Base-by-base conservation (phyloP, 108 stramenopile genomes). In the Licmophora abbreviata region DNA sequence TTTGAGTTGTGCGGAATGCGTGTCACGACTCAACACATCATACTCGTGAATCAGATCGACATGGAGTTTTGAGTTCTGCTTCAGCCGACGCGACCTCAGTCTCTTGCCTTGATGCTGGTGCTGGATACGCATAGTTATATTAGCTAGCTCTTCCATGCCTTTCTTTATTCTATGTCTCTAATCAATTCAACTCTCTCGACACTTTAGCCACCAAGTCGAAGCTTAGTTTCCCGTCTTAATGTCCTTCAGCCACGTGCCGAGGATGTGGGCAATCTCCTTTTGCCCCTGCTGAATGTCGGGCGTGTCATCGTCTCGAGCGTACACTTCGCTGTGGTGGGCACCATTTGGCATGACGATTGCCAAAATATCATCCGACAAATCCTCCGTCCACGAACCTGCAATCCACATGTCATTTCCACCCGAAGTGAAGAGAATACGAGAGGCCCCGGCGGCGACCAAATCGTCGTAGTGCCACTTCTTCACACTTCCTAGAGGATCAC, bases 271-370 rank as follows among this genome's bases (percentile, higher is more conserved):
- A 44, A 79, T 76, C 29, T 46, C 25, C n/a, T 66, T 40, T 50
- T 67, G 72, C 1, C 76, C 87, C 21, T 77, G 41, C 38, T 64
- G 36, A 34, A 86, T 71, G 41, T 82, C 85, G 24, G 66, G 61
- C 1, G 80, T 86, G 59, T 82, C 85, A 26, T 65, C 38, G 2
- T 62, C 56, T 17, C 34, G 57, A 6, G 77, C 77, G 4, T 66
- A 73, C 24, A 63, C 51, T 28, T 89, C 87, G 28, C 56, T 63
- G 45, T 85, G 83, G 64, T 89, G 87, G 7, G 87, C 87, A 5
- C 87, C 87, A 51, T 80, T 79, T 30, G 66, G 66, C 31, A 89
- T 75, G 51, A 85, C 85, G 40, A 89, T 20, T 3, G 67, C 80
- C 27, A 74, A 31, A 12, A 77, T 51, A n/a, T 61, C 57, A 51